phyloP scores from a whole-genome alignment of 129 eudicot genomes.

The Scalesia atractyloides region DNA sequence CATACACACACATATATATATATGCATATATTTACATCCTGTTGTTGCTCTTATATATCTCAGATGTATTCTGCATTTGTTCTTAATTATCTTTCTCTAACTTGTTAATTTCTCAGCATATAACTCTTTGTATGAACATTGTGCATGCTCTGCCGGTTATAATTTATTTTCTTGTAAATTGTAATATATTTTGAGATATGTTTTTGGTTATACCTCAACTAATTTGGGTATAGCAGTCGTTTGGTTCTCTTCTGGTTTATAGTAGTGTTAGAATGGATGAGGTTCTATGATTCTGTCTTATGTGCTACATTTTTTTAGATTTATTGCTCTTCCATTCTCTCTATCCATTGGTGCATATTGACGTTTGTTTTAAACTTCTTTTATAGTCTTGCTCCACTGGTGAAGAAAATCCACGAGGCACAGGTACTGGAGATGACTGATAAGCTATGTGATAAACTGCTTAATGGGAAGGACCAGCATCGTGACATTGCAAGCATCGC shows the following conservation, averaged over 20 bases:
- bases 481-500: slow-evolving; percentile 98
- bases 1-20: not conserved
- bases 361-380: not conserved
- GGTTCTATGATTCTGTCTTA: not conserved
- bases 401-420: slow-evolving; percentile 74
- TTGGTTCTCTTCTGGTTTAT: not conserved
- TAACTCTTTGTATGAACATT: slow-evolving; percentile 1
- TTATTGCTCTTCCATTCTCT: not conserved
- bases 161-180: not conserved
- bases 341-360: slow-evolving; percentile 4
- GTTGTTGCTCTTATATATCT: not conserved
- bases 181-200: not conserved
- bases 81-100: slow-evolving; percentile 10
- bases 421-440: slow-evolving; percentile 82
- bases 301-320: not conserved
- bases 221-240: slow-evolving; percentile 1
- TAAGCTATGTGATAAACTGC: slow-evolving; percentile 84
- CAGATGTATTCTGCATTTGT: not conserved
- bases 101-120: not conserved
- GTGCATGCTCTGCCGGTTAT: not conserved
- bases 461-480: slow-evolving; percentile 92
- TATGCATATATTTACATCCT: not conserved
- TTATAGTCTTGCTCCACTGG: slow-evolving; percentile 70
- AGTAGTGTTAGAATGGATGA: not conserved
- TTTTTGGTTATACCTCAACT: slow-evolving; percentile 5